These are phyloP conservation scores for Rhododendron henanense DNA, from an alignment of 148 eudicot genomes.

Conservation along the genomic window DNA sequence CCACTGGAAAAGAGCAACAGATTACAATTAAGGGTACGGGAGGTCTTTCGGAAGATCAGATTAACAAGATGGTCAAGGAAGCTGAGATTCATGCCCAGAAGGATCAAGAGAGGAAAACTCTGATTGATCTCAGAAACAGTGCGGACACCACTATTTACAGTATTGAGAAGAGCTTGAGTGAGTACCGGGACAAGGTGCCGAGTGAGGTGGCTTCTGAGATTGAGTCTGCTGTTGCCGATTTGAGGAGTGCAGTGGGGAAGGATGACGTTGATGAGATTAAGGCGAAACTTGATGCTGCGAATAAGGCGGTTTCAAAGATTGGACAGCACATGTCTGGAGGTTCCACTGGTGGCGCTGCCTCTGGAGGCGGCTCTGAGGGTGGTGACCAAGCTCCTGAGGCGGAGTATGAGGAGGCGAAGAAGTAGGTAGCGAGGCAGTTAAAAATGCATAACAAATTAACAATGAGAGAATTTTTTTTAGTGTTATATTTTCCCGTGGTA, in stretches of 20 bases:
- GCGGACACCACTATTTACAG: conserved; percentile 92
- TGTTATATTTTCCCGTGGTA: background rate
- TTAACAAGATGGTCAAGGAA: conserved; percentile 84
- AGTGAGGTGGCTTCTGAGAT: conserved; percentile 67
- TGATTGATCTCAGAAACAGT: conserved; percentile 68
- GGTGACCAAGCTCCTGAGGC: conserved; percentile 53
- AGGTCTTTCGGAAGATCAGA: conserved; percentile 85
- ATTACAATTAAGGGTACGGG: conserved; percentile 89
- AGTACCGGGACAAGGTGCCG: conserved; percentile 79
- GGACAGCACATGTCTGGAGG: conserved; percentile 88
- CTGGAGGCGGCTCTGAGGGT: conserved; percentile 51
- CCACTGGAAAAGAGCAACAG: conserved; percentile 84
- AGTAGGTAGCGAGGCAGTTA: conserved; percentile 12
- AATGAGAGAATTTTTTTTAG: background rate
- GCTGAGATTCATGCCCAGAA: conserved; percentile 84
- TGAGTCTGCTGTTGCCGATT: conserved; percentile 62
- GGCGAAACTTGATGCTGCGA: conserved; percentile 74
- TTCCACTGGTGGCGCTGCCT: conserved; percentile 28
- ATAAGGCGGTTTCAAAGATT: conserved; percentile 89
- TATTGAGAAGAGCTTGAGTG: conserved; percentile 75
- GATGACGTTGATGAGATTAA: conserved; percentile 74
- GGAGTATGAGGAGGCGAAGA: conserved; percentile 49
- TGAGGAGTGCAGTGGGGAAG: conserved; percentile 57
- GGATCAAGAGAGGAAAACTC: conserved; percentile 75
- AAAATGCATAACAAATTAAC: no score